phyloP scores from a whole-genome alignment of 2,329 filamentous ascomycete genomes.

The Aspergillus thermomutatus region DNA sequence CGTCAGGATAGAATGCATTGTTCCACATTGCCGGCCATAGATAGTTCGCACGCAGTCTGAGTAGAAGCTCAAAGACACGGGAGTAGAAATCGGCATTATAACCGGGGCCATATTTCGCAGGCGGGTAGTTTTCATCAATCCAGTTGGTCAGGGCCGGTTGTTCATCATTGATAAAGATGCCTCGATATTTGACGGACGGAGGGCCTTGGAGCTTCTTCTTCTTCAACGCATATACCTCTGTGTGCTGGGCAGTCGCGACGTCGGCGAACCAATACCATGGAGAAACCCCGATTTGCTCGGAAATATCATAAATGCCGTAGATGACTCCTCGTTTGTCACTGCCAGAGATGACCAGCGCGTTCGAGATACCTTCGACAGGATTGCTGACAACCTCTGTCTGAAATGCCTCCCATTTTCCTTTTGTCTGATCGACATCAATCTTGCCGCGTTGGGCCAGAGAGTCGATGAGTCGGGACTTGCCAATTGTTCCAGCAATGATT shows the following conservation, averaged over 20 bases:
- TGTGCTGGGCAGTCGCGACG: conserved; percentile 51
- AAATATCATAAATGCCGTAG: conserved; percentile 68
- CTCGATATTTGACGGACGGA: conserved; percentile 65
- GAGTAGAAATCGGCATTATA: conserved; percentile 63
- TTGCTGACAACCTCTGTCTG: conserved; percentile 56
- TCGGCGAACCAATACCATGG: conserved; percentile 70
- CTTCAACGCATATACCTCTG: conserved; percentile 54
- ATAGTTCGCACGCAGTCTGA: conserved; percentile 69
- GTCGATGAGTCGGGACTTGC: conserved; percentile 61
- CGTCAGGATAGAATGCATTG: conserved; percentile 69
- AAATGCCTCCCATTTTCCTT: conserved; percentile 69
- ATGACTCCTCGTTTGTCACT: conserved; percentile 66
- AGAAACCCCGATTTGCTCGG: conserved; percentile 70
- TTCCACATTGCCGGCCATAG: conserved; percentile 72
- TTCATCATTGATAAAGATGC: conserved; percentile 70
- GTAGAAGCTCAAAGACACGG: conserved; percentile 66
- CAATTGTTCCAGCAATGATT: conserved; percentile 67
- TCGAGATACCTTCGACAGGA: conserved; percentile 54
- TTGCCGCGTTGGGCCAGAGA: conserved; percentile 53
- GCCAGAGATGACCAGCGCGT: conserved; percentile 65
- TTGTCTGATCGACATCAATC: conserved; percentile 55
- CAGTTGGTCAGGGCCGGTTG: conserved; percentile 65
- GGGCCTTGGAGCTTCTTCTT: conserved; percentile 55
- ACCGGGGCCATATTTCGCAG: conserved; percentile 42
- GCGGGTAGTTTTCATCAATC: conserved; percentile 55